Evolutionary conservation across 768 basidiomycete genomes (phyloP), one percentile per base, ranked within the genome.

Genomic region (Collybia sordida): DNA sequence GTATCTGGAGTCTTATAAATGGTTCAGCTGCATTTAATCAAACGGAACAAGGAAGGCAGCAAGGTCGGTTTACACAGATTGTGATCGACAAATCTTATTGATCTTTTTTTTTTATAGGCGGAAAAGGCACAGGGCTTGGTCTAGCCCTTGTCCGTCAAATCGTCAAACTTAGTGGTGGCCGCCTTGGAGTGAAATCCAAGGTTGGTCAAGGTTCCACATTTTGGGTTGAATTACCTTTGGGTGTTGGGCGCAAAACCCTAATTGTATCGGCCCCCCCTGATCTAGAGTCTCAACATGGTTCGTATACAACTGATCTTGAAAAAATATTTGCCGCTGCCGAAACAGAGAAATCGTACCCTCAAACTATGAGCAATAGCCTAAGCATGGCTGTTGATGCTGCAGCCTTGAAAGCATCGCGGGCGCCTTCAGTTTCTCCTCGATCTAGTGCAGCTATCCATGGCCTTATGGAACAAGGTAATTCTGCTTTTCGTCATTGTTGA

Each of bases 151-250:
- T 90, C 39, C 77, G 88, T 41, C 85, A 87, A 55, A 91, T 92
- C 38, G 86, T 92, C 56, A 86, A 83, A 59, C 67, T 89, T 35
- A 83, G 79, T 43, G 83, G 85, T 36, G 90, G 90, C 17, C 77
- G 89, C 43, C 68, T 90, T 23, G 89, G 85, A n/a, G 77, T 86
- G n/a, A 70, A 67, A 52, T 82, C 80, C 15, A 81, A 83, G 63
- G 69, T 80, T 1, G 78, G 80, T 6, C 72, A 80, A 57, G 93
- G 93, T 14, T 90, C 86, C 28, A 91, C 86, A 31, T 95, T 94
- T 71, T 94, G 92, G 93, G 86, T 91, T 7, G 90, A 91, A 64
- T 65, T 91, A 28, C 86, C 87, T 4, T 69, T 90, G n/a, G 87
- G 86, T 4, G 81, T 90, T 22, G 86, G 88, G n/a, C 67, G 67